These are phyloP conservation scores for Leccinum imitatum DNA, from an alignment of 768 basidiomycete species.

Conservation along the genomic window DNA sequence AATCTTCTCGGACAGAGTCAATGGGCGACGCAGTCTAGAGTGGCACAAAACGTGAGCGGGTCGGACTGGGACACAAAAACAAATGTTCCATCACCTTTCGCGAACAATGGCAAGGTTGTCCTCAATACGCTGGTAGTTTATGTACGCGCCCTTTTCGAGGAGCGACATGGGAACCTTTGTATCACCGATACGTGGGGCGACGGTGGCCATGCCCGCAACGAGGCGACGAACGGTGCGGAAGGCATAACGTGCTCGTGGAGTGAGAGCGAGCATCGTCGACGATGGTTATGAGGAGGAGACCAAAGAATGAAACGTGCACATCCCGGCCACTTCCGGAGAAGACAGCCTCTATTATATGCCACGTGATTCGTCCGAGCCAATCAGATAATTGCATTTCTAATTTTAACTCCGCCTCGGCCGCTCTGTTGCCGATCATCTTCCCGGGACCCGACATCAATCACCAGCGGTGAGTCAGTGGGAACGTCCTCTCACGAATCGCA, in stretches of 20 bases:
- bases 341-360: background rate
- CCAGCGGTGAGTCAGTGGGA: background rate
- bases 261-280: constrained; percentile 62
- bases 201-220: constrained; percentile 79
- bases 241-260: constrained; percentile 52
- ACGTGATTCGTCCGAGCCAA: background rate
- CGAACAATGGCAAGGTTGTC: constrained; percentile 92
- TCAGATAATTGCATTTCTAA: background rate
- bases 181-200: constrained; percentile 77
- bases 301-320: background rate
- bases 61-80: too few relatives aligned
- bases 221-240: constrained; percentile 52
- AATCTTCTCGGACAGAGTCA: constrained; percentile 96
- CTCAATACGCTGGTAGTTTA: constrained; percentile 97
- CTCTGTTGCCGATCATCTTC: constrained; percentile 3
- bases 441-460: background rate
- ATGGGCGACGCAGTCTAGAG: constrained; percentile 76
- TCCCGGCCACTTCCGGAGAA: background rate
- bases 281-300: background rate
- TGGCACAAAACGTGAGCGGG: constrained; percentile 2
- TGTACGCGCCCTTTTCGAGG: constrained; percentile 78
- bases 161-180: constrained; percentile 89
- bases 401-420: constrained; percentile 9
- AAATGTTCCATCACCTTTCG: constrained; percentile 54
- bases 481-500: background rate